Evolutionary conservation across 331 rosid genomes (phyloP), one percentile per base, ranked within the genome.

Genomic region (Phaseolus coccineus): DNA sequence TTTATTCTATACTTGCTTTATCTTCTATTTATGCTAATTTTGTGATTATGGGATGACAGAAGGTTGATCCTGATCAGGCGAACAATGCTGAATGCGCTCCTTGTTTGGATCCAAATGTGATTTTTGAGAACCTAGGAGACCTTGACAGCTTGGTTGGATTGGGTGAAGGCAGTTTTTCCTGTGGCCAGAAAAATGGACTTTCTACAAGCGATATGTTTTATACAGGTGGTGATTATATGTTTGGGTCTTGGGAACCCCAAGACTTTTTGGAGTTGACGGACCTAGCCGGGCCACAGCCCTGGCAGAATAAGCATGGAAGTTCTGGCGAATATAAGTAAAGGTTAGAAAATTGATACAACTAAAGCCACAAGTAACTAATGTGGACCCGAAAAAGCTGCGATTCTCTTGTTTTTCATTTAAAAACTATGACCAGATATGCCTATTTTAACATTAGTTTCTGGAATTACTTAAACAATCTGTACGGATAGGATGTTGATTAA

Each of bases 221-320:
- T 55, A 40, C 9, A 1, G 13, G 35, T 13, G 10, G 19, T 15
- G 39, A 78, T 46, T 33, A 78, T 46, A 52, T 16, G 14, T 59
- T 73, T 11, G 13, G 74, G n/a, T 37, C 14, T 35, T 13, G 8
- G 5, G 46, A 71, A 9, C 59, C 71, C 27, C 24, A 19, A 3
- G 71, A 48, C 58, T 89, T 61, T 78, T 44, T 90, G 76, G 97
- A 90, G 85, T 83, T 90, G 78, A 42, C 0, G 70, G 95, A 92
- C 77, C 89, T 92, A 2, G 85, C 84, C 1, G 3, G 28, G 6
- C 89, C 92, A 39, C 62, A 71, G 52, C 40, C 48, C 19, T 42
- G 30, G 69, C 64, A 75, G 33, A 62, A 76, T 77, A 55, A 57
- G 28, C 53, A 52, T 6, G 50, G 64, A 33, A 69, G 74, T 68